Evolutionary conservation across 2,329 filamentous ascomycete genomes (phyloP).

Genomic region (Hysterium pulicare): DNA sequence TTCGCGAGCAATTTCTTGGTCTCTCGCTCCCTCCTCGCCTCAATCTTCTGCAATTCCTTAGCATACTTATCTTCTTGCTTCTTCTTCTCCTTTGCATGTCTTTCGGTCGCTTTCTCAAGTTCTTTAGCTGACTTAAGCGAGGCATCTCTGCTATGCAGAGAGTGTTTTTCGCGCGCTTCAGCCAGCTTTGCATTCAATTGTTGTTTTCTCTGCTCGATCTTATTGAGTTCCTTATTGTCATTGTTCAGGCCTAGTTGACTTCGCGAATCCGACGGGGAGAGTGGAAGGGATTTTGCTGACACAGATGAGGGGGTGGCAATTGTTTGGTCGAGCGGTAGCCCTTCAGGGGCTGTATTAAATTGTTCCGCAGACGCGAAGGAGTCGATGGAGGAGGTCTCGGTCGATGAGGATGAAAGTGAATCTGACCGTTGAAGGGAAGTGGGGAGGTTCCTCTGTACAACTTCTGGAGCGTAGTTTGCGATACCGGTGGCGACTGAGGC

Average conservation of each 20-base stretch:
- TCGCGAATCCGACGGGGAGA: conserved; percentile 6
- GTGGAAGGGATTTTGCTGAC: conserved; percentile 22
- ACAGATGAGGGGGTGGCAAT: conserved; percentile 24
- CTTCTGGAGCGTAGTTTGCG: conserved; percentile 6
- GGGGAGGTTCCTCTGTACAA: conserved; percentile 12
- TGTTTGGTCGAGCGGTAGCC: conserved; percentile 13
- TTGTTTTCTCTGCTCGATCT: conserved; percentile 58
- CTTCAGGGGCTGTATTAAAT: conserved; percentile 34
- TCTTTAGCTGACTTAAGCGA: conserved; percentile 46
- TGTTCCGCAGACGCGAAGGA: conserved; percentile 45
- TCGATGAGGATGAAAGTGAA: conserved; percentile 21
- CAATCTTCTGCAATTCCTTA: conserved; percentile 57
- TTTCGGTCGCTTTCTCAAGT: conserved; percentile 59
- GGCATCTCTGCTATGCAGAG: conserved; percentile 16
- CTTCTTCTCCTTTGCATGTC: conserved; percentile 56
- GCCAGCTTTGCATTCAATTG: conserved; percentile 63
- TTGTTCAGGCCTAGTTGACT: conserved; percentile 7
- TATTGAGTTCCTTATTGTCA: conserved; percentile 63
- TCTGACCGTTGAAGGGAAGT: conserved; percentile 25
- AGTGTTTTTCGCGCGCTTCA: conserved; percentile 54
- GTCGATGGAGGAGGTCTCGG: conserved; percentile 21
- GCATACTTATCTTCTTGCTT: conserved; percentile 42
- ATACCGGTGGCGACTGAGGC: conserved; percentile 10
- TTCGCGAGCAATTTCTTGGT: conserved; percentile 63
- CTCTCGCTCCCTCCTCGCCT: conserved; percentile 64